Evolutionary conservation across 352 stramenopile species (phyloP), one percentile per base, ranked within the genome.

Genomic region (Globisporangium polare): DNA sequence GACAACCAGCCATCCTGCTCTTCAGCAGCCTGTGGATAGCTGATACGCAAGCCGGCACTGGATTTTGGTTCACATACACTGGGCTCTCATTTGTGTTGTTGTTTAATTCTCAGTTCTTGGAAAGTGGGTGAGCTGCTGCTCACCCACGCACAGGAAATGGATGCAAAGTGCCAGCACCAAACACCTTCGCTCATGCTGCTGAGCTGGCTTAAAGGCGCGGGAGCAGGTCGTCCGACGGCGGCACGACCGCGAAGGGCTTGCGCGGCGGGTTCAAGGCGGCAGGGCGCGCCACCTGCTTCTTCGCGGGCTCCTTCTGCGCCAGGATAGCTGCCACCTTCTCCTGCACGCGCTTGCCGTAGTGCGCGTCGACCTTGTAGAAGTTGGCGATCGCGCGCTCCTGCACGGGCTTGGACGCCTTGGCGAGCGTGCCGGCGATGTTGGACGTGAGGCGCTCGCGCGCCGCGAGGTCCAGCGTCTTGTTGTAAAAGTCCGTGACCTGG

Each of bases 381-480:
- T 97, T 97, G 56, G 79, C 81, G 59, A 97, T 84, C 18, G 85
- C 86, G 24, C 90, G 81, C 20, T 71, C 68, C 59, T 96, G 90
- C 53, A 97, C 89, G 4, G 82, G 74, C 62, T 83, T 66, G 31
- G 88, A 88, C 15, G 89, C 90, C 59, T 93, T 90, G 15, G 74
- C 83, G 22, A 93, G 69, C 68, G 89, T 84, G 10, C 77, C 80
- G 29, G 91, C 89, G 51, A 97, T 94, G 74, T 97, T 97, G 67
- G 73, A 69, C 17, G 89, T 94, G 22, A 97, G 78, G 2, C 84
- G 78, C 31, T 94, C 82, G 12, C 88, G 79, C 9, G 42, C 88
- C 7, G 55, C 86, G 3, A 72, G 74, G 27, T 89, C 63, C 49
- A 97, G 74, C 47, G 85, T 87, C 59, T 92, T 79, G 59, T 80